Evolutionary conservation across 805 yeast species (phyloP), one percentile per base, ranked within the genome.

Genomic region (Dipodascopsis uninucleata): DNA sequence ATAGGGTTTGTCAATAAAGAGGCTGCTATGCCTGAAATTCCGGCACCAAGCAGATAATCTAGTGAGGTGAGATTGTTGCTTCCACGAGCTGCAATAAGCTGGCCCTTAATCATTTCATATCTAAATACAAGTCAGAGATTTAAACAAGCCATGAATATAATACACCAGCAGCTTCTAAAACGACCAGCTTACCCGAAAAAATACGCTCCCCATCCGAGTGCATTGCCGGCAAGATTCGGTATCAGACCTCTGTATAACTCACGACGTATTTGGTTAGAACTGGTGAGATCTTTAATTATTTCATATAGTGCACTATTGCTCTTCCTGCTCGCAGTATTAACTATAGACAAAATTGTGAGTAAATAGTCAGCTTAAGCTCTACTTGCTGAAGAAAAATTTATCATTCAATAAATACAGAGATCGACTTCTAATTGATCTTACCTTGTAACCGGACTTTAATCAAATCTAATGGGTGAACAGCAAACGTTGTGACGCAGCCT

Each of bases 401-500:
- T 28, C 23, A n/a, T 17, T 9, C 43, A 9, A 38, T 10, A 38
- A 5, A 38, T 36, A 36, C 9, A 18, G 7, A 9, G 21, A 20
- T 23, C n/a, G n/a, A n/a, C 10, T 36, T n/a, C 22, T 8, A 21
- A 36, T 37, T 28, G 61, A 56, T 1, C 47, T 32, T 28, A 37
- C 56, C 71, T 62, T 93, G 98, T 33, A 93, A 68, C 43, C 97
- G 69, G 5, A 87, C 74, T 65, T 93, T 93, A 47, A 89, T 66
- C 40, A 93, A 70, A 63, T 93, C 98, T 36, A 93, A 65, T 1
- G 98, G 98, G 61, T 93, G 98, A 24, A 90, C 81, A 1, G 82
- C 69, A 1, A 84, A 55, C 1, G 97, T 89, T 5, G 96, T 81
- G 9, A 77, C 63, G 29, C 81, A 74, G 0, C 98, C 98, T 0